A percentile compares a stretch with the other conserved stretches of the same genome.
Evolutionary conservation across 2,329 filamentous ascomycete genomes (phyloP).

Genomic region (Tolypocladium ovalisporum): DNA sequence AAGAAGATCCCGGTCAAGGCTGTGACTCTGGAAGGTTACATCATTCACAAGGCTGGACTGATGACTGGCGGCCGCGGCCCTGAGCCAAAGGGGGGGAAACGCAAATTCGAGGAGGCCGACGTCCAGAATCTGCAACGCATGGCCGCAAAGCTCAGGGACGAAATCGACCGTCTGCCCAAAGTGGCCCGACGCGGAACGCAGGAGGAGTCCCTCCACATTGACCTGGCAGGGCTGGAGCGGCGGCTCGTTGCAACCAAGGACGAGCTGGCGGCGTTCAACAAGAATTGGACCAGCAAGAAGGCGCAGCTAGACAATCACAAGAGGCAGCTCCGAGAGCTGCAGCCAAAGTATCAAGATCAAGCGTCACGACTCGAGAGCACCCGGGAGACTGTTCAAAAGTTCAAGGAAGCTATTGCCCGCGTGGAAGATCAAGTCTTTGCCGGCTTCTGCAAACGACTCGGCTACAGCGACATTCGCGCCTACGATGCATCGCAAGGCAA

Average conservation of each 20-base stretch:
- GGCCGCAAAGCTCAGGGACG: constrained; percentile 63
- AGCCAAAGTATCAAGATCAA: constrained; percentile 70
- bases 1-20: constrained; percentile 82
- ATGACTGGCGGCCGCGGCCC: constrained; percentile 92
- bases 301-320: constrained; percentile 68
- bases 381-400: constrained; percentile 37
- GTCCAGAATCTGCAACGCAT: constrained; percentile 73
- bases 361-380: constrained; percentile 53
- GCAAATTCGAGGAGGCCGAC: constrained; percentile 82
- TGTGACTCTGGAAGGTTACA: constrained; percentile 86
- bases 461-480: constrained; percentile 80
- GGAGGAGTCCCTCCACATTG: constrained; percentile 72
- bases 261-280: constrained; percentile 67
- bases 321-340: constrained; percentile 61
- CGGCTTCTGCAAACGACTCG: constrained; percentile 74
- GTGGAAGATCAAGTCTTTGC: constrained; percentile 85
- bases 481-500: constrained; percentile 92
- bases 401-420: constrained; percentile 54
- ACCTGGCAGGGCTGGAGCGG: constrained; percentile 70
- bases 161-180: constrained; percentile 71
- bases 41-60: constrained; percentile 91
- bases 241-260: constrained; percentile 60
- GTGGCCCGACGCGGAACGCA: constrained; percentile 63
- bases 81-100: constrained; percentile 61
- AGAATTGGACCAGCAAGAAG: constrained; percentile 75